Evolutionary conservation across 805 yeast species (phyloP).

Genomic region (Suhomyces faveliae): DNA sequence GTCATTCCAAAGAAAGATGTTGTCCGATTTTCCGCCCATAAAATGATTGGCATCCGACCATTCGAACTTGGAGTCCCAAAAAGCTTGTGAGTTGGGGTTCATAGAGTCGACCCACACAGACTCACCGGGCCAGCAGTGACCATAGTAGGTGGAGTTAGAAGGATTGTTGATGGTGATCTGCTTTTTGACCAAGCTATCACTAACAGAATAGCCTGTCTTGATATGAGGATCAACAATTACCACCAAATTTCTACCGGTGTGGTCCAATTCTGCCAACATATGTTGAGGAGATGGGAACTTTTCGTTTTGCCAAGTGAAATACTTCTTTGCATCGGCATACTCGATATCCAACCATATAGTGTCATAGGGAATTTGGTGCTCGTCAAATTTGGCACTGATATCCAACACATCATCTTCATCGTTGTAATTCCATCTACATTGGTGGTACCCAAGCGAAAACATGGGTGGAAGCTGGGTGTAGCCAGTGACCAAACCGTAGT

Average conservation of each 20-base stretch:
- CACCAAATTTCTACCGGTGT: constrained; percentile 76
- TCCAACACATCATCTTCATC: constrained; percentile 82
- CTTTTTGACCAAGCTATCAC: constrained; percentile 47
- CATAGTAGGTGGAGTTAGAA: constrained; percentile 56
- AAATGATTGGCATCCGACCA: constrained; percentile 41
- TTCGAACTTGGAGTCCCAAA: constrained; percentile 59
- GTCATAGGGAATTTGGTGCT: constrained; percentile 76
- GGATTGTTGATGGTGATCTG: constrained; percentile 48
- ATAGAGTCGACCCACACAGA: constrained; percentile 91
- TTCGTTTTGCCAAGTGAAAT: constrained; percentile 84
- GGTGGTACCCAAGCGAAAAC: constrained; percentile 88
- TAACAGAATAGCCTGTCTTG: constrained; percentile 66
- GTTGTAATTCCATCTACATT: constrained; percentile 96
- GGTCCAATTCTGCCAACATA: constrained; percentile 64
- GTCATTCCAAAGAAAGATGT: constrained; percentile 91
- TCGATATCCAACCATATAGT: constrained; percentile 94
- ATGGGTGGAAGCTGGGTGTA: constrained; percentile 67
- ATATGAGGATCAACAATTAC: constrained; percentile 91
- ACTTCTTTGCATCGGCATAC: constrained; percentile 81
- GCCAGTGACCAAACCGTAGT: constrained; percentile 75
- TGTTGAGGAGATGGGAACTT: constrained; percentile 71
- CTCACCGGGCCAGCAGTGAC: constrained; percentile 98
- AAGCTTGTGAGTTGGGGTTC: constrained; percentile 55
- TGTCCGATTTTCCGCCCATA: constrained; percentile 49
- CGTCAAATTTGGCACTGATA: constrained; percentile 69